phyloP scores from a whole-genome alignment of 78 protist species.

The Emiliania huxleyi region DNA sequence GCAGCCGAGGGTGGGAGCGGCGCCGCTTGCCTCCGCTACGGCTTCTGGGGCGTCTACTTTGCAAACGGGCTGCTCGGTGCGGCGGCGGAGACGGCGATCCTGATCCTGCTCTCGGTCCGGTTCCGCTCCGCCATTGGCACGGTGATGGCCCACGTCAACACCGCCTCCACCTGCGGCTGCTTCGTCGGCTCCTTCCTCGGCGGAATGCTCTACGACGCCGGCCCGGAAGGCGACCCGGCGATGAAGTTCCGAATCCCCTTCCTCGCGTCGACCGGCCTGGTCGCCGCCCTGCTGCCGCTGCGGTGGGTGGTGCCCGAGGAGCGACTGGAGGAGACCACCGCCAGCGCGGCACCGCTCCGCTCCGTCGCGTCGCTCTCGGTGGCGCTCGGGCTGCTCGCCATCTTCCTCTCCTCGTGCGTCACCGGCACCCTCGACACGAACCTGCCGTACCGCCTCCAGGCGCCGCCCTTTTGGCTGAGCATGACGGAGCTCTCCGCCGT shows the following conservation, averaged over 20 bases:
- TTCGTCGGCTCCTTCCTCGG: conserved; percentile 24
- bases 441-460: neutral
- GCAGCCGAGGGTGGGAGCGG: neutral
- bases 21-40: neutral
- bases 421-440: conserved; percentile 32
- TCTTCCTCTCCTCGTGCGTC: neutral
- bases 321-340: neutral
- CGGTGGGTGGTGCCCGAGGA: neutral
- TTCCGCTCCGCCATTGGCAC: neutral
- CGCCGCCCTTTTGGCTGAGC: neutral
- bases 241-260: neutral
- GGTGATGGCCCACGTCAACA: conserved; percentile 18
- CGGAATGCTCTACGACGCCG: neutral
- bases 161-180: conserved; percentile 16
- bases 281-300: neutral
- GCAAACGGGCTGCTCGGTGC: conserved; percentile 5
- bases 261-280: neutral
- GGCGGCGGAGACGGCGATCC: conserved; percentile 1
- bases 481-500: neutral
- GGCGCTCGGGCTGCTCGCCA: neutral
- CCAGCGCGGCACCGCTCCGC: neutral
- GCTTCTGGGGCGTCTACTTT: neutral
- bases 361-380: neutral
- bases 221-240: neutral
- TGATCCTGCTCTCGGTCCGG: neutral